Conservation (phyloP, 2,329 filamentous ascomycete species). For the Triangularia verruculosa region DNA sequence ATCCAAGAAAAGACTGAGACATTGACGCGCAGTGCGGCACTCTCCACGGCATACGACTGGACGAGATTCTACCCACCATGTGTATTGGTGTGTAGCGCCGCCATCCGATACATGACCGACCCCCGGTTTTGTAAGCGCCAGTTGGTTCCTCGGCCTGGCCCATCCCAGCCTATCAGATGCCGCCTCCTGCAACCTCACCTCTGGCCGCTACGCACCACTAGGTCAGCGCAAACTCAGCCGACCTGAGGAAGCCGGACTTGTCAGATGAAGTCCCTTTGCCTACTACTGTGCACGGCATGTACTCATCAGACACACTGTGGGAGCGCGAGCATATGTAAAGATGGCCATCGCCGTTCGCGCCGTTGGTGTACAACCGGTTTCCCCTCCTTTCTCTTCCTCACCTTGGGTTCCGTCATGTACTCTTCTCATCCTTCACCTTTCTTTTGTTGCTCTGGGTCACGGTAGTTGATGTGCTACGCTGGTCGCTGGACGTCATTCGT, state of each 20-base stretch:
- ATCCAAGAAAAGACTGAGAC: slow-evolving; percentile 46
- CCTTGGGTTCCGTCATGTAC: slow-evolving; percentile 13
- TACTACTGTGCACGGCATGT: background rate
- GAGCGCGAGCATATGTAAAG: slow-evolving; percentile 18
- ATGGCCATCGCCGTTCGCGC: slow-evolving; percentile 17
- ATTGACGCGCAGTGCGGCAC: slow-evolving; percentile 43
- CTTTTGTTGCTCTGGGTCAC: slow-evolving; percentile 26
- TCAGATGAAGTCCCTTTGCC: slow-evolving; percentile 3
- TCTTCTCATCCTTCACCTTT: slow-evolving; percentile 16
- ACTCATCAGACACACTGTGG: background rate
- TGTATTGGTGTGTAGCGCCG: slow-evolving; percentile 39
- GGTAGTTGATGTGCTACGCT: background rate
- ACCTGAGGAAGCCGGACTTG: slow-evolving; percentile 4
- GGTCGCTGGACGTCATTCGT: slow-evolving; percentile 29
- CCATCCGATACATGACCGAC: slow-evolving; percentile 40
- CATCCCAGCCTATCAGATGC: slow-evolving; percentile 44
- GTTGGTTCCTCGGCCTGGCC: slow-evolving; percentile 40
- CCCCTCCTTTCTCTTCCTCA: slow-evolving; percentile 2
- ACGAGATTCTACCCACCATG: slow-evolving; percentile 35
- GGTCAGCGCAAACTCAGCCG: slow-evolving; percentile 22
- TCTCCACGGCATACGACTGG: slow-evolving; percentile 43
- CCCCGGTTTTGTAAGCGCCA: slow-evolving; percentile 47
- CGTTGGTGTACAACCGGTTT: slow-evolving; percentile 6
- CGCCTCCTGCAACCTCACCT: slow-evolving; percentile 29
- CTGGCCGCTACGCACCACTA: slow-evolving; percentile 21